Evolutionary conservation across 495 filamentous ascomycete genomes (phyloP).

Genomic region (Aspergillus bertholletiae): DNA sequence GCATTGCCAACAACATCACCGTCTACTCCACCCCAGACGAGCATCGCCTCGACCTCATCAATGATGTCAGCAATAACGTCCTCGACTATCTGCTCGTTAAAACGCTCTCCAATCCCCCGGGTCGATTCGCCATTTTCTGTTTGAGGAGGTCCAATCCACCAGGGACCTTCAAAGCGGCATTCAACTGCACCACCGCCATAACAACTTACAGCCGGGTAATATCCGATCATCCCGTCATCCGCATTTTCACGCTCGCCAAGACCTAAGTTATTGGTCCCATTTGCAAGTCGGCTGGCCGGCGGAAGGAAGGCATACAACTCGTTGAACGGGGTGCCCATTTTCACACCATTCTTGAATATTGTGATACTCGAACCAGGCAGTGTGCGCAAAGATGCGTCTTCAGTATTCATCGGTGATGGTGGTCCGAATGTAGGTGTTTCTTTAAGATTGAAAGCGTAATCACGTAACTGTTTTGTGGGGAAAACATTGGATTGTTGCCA

Average conservation of each 20-base stretch:
- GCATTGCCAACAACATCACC: slow-evolving; percentile 34
- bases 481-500: slow-evolving; percentile 95
- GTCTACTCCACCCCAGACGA: slow-evolving; percentile 43
- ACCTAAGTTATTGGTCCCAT: slow-evolving; percentile 59
- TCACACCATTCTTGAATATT: slow-evolving; percentile 85
- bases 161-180: slow-evolving; percentile 84
- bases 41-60: slow-evolving; percentile 75
- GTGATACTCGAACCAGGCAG: slow-evolving; percentile 82
- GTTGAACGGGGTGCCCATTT: slow-evolving; percentile 84
- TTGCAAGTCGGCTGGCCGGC: slow-evolving; percentile 68
- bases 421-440: slow-evolving; percentile 47
- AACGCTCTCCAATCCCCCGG: slow-evolving; percentile 70
- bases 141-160: slow-evolving; percentile 76
- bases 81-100: slow-evolving; percentile 92
- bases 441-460: slow-evolving; percentile 51
- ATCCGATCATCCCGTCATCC: slow-evolving; percentile 92
- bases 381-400: slow-evolving; percentile 68
- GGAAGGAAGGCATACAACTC: slow-evolving; percentile 90
- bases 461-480: slow-evolving; percentile 82
- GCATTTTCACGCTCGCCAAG: slow-evolving; percentile 73
- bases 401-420: slow-evolving; percentile 62
- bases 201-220: slow-evolving; percentile 89
- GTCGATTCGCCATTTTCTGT: slow-evolving; percentile 37
- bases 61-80: slow-evolving; percentile 88
- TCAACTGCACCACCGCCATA: slow-evolving; percentile 89